A percentile compares a stretch with the other conserved stretches of the same genome.
Evolutionary conservation across 371 early-diverging fungal species (phyloP).

Genomic region (Zychaea mexicana): DNA sequence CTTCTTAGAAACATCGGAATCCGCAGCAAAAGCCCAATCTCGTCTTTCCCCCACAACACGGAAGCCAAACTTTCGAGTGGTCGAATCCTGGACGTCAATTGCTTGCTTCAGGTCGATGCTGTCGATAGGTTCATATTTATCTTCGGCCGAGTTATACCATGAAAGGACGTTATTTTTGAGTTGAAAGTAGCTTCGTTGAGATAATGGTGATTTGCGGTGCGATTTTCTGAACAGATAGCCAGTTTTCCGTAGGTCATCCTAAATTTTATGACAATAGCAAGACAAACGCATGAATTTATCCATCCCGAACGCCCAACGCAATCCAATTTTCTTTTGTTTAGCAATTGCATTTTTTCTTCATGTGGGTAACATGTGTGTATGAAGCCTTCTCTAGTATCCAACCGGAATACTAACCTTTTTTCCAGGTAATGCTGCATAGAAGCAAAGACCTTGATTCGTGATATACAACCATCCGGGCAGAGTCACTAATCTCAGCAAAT

Average conservation of each 20-base stretch:
- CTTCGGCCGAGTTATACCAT: constrained; percentile 64
- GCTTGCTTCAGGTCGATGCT: constrained; percentile 67
- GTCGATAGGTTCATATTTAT: constrained; percentile 66
- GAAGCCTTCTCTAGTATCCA: too few relatives aligned
- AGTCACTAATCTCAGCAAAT: constrained; percentile 65
- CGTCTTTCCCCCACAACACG: constrained; percentile 47
- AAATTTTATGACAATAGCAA: background rate
- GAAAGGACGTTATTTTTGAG: constrained; percentile 65
- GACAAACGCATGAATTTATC: background rate
- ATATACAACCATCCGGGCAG: constrained; percentile 75
- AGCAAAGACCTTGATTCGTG: constrained; percentile 64
- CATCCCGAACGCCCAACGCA: too few relatives aligned
- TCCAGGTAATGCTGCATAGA: constrained; percentile 67
- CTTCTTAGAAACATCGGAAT: constrained; percentile 45
- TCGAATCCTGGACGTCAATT: constrained; percentile 46
- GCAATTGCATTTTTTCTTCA: too few relatives aligned
- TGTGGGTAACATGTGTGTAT: too few relatives aligned
- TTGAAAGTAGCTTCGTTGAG: constrained; percentile 68
- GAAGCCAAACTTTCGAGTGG: constrained; percentile 52
- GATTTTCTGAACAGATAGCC: constrained; percentile 67
- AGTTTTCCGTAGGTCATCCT: constrained; percentile 59
- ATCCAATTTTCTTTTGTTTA: too few relatives aligned
- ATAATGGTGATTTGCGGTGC: constrained; percentile 44
- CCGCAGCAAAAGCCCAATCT: constrained; percentile 47
- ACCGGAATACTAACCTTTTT: constrained; percentile 33